Conservation (phyloP, 495 filamentous ascomycete genomes). For the Cercophora newfieldiana region DNA sequence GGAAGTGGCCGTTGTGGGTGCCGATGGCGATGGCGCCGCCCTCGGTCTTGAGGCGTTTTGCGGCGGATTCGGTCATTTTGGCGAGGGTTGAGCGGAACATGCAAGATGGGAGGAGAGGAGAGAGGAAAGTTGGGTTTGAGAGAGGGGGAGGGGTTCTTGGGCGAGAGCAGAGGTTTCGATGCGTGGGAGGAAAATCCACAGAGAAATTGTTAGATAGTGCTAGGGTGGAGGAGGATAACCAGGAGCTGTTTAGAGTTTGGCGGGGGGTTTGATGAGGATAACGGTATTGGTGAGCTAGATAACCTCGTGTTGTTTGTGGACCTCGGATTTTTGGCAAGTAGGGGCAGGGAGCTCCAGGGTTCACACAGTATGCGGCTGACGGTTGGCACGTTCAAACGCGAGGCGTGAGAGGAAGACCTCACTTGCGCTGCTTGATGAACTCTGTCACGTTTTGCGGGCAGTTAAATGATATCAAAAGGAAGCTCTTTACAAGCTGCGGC, state of each 20-base stretch:
- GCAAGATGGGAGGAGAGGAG: constrained; percentile 3
- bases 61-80: constrained; percentile 61
- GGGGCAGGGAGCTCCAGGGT: not conserved
- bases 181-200: not conserved
- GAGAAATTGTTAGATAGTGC: not conserved
- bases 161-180: not conserved
- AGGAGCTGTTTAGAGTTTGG: not conserved
- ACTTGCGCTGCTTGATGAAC: not conserved
- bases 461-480: not conserved
- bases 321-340: not conserved
- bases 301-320: not conserved
- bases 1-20: constrained; percentile 96
- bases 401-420: not conserved
- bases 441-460: not conserved
- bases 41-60: constrained; percentile 68
- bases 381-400: not conserved
- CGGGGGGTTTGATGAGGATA: not conserved
- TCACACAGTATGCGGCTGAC: not conserved
- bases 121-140: not conserved
- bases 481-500: not conserved
- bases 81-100: constrained; percentile 25
- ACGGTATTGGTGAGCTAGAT: not conserved
- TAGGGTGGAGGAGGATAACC: not conserved
- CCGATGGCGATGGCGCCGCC: constrained; percentile 67
- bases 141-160: not conserved